phyloP scores from a whole-genome alignment of 2,329 filamentous ascomycete species.

The Xylariaceae sp. region DNA sequence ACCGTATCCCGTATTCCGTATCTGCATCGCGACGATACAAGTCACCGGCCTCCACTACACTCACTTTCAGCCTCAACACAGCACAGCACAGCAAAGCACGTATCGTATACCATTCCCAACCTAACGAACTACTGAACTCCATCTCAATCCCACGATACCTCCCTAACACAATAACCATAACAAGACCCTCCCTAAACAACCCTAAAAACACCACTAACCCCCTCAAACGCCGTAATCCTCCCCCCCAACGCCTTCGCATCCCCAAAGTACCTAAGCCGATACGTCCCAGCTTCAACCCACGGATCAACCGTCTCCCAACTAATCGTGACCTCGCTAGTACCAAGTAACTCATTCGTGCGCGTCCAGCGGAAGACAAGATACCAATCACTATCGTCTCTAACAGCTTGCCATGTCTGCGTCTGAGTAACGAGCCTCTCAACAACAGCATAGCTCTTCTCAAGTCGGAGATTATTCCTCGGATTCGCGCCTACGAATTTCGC shows the following conservation, averaged over 20 bases:
- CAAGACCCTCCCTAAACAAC: slow-evolving; percentile 16
- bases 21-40: too few relatives aligned
- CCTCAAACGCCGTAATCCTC: slow-evolving; percentile 62
- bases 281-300: slow-evolving; percentile 54
- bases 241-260: slow-evolving; percentile 66
- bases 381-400: slow-evolving; percentile 80
- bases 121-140: background rate
- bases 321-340: slow-evolving; percentile 69
- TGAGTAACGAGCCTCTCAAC: slow-evolving; percentile 56
- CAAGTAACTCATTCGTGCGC: slow-evolving; percentile 62
- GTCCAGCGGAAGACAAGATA: slow-evolving; percentile 74
- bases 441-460: slow-evolving; percentile 71
- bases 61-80: too few relatives aligned
- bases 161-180: background rate
- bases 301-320: slow-evolving; percentile 67
- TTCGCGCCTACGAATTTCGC: slow-evolving; percentile 80
- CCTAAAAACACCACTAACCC: slow-evolving; percentile 52
- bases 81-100: too few relatives aligned
- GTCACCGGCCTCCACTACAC: too few relatives aligned
- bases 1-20: too few relatives aligned
- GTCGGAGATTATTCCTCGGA: slow-evolving; percentile 75
- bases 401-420: slow-evolving; percentile 50
- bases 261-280: slow-evolving; percentile 75
- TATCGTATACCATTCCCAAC: too few relatives aligned
- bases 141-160: background rate